Base-by-base conservation (phyloP, 148 eudicot species). In the Beta vulgaris region DNA sequence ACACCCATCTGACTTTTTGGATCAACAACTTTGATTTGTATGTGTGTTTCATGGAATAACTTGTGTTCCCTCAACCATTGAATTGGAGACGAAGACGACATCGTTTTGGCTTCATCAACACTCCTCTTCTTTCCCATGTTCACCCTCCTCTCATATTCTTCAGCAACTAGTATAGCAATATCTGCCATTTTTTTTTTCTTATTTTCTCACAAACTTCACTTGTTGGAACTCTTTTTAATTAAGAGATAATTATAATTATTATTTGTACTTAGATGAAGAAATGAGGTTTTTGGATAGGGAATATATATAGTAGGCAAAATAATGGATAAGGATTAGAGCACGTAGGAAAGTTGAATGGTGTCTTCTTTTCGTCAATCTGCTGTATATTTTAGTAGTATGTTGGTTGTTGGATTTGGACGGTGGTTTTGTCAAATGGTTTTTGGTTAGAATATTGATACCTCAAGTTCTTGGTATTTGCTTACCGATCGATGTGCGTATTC, bases 81-180 rank as follows among this genome's bases (percentile, higher is more conserved):
- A 67, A 57, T 26, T 32, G 72, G 67, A 53, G 35, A 12, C 40
- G 63, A 68, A 3, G 32, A 28, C 35, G 73, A 31, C 19, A 18
- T 23, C 0, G 83, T 67, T 26, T 79, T 75, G 26, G 79, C 80
- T 2, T 65, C 69, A 49, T 66, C 74, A 25, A 35, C 58, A 18
- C 37, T 28, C 29, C 34, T 71, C 75, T 82, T 84, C 76, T 68
- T 86, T 7, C 81, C 60, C 0, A 64, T 62, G 80, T 82, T 88
- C 7, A 87, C 79, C 86, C 96, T 87, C 80, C 89, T 92, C 71
- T 92, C 96, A 46, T 92, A 90, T 85, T 90, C 96, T 63, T 92
- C 98, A 26, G 98, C 98, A 29, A 92, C 87, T 73, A 92, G 71
- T 76, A 92, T 88, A 42, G 96, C 96, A 55, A 92, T 92, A 76